These are phyloP conservation scores for Inga laurina DNA, from an alignment of 306 rosid genomes.

Conservation along the genomic window DNA sequence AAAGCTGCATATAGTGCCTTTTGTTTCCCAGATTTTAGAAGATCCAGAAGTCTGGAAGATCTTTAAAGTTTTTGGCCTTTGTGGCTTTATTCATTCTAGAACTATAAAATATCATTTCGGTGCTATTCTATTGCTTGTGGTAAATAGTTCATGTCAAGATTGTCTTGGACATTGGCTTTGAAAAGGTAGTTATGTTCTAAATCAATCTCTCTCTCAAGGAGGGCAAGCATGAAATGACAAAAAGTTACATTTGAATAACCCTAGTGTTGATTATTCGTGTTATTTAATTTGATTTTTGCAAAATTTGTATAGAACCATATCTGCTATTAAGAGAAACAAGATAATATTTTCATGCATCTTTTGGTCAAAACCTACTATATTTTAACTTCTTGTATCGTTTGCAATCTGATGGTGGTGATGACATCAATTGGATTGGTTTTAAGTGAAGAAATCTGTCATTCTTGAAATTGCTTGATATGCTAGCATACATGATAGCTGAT, in stretches of 20 bases:
- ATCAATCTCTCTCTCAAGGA: neutral
- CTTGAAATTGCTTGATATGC: slow-evolving; percentile 1
- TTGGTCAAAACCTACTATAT: neutral
- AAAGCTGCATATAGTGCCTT: neutral
- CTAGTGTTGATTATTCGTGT: neutral
- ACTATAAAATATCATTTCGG: neutral
- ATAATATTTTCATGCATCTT: neutral
- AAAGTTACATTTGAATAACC: neutral
- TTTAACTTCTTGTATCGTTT: neutral
- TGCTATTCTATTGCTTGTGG: neutral
- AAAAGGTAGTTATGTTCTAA: neutral
- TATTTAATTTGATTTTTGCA: neutral
- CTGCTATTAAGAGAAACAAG: neutral
- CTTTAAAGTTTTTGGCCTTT: neutral
- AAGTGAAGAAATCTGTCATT: neutral
- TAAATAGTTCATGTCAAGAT: neutral
- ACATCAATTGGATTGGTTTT: neutral
- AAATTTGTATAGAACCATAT: neutral
- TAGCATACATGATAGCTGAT: neutral
- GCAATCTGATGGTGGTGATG: neutral
- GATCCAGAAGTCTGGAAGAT: neutral
- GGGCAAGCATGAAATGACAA: neutral
- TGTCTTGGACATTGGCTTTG: neutral
- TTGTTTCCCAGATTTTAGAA: neutral
- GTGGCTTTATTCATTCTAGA: neutral